Percentiles rank a stretch among this genome's conserved stretches.
These are phyloP conservation scores for Lobosporangium transversale DNA, from an alignment of 192 early-diverging fungal genomes.

Conservation along the genomic window DNA sequence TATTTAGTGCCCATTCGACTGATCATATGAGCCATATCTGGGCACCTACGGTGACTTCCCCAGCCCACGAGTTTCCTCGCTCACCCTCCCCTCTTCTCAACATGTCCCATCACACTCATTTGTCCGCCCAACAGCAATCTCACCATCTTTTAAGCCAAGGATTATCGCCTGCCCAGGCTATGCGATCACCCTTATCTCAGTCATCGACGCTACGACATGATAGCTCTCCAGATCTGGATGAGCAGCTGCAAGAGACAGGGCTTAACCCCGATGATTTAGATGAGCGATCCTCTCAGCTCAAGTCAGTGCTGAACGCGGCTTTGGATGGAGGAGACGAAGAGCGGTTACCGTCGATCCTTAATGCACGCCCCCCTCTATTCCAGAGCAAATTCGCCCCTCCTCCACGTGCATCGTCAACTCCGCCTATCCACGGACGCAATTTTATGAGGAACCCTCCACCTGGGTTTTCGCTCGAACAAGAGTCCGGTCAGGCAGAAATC, in stretches of 20 bases:
- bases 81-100: slow-evolving; percentile 65
- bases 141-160: slow-evolving; percentile 40
- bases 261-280: slow-evolving; percentile 41
- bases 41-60: slow-evolving; percentile 42
- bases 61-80: slow-evolving; percentile 62
- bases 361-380: slow-evolving; percentile 45
- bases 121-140: slow-evolving; percentile 43
- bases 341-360: slow-evolving; percentile 40
- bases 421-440: slow-evolving; percentile 63
- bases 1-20: slow-evolving; percentile 40
- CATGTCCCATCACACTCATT: slow-evolving; percentile 54
- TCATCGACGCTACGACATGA: slow-evolving; percentile 44
- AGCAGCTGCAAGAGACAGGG: slow-evolving; percentile 33
- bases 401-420: slow-evolving; percentile 74
- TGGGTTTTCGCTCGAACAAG: slow-evolving; percentile 52
- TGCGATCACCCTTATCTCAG: slow-evolving; percentile 43
- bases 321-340: slow-evolving; percentile 69
- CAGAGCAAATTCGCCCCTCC: slow-evolving; percentile 61
- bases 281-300: slow-evolving; percentile 55
- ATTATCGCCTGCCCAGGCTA: slow-evolving; percentile 43
- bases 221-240: slow-evolving; percentile 50
- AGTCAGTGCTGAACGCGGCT: slow-evolving; percentile 68
- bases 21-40: slow-evolving; percentile 53
- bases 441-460: slow-evolving; percentile 56
- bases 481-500: slow-evolving; percentile 54